These are phyloP conservation scores for Eutrema salsugineum DNA, from an alignment of 441 rosid genomes.

Conservation along the genomic window DNA sequence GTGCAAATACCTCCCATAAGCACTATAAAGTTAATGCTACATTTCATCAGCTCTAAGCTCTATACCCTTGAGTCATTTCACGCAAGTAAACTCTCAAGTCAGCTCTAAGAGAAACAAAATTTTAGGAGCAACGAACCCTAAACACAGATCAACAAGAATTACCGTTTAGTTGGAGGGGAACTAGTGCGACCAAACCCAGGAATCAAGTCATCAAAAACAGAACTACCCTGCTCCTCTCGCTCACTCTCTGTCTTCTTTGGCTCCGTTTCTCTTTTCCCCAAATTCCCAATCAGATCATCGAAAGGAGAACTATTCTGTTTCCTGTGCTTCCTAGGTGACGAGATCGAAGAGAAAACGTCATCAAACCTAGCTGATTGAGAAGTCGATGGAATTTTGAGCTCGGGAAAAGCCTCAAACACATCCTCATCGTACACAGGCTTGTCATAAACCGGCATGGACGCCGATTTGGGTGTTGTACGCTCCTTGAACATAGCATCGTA, in stretches of 20 bases:
- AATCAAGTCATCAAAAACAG: conserved; percentile 62
- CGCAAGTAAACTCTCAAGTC: not conserved
- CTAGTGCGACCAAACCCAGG: conserved; percentile 54
- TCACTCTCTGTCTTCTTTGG: conserved; percentile 31
- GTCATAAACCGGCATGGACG: conserved; percentile 60
- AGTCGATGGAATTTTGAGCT: conserved; percentile 47
- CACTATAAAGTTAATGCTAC: not conserved
- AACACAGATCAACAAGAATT: not conserved
- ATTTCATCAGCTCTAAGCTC: not conserved
- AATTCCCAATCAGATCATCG: conserved; percentile 66
- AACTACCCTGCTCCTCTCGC: conserved; percentile 34
- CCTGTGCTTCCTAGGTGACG: conserved; percentile 34
- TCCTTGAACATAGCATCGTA: conserved; percentile 58
- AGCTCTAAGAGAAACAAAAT: not conserved
- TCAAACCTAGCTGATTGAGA: conserved; percentile 44
- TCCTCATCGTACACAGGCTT: conserved; percentile 86
- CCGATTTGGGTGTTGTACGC: conserved; percentile 30
- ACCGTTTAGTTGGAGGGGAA: conserved; percentile 40
- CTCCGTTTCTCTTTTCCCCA: not conserved
- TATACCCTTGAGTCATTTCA: not conserved
- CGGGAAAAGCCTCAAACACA: conserved; percentile 68
- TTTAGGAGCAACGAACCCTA: not conserved
- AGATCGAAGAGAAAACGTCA: conserved; percentile 42
- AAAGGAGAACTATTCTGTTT: conserved; percentile 40
- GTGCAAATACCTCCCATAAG: not conserved